Evolutionary conservation across 768 basidiomycete species (phyloP), one percentile per base, ranked within the genome.

Genomic region (Galerina marginata): DNA sequence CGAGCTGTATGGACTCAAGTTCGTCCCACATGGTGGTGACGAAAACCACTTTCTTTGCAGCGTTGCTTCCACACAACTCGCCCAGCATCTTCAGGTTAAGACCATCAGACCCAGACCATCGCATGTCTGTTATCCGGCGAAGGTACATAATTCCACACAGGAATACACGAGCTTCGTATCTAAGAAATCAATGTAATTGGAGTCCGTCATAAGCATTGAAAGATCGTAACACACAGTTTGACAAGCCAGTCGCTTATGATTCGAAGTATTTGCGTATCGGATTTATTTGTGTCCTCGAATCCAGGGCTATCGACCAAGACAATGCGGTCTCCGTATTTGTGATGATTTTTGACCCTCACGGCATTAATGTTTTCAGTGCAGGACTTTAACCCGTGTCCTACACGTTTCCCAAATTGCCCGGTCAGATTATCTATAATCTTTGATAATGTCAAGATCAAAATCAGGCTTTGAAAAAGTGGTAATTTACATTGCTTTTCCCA

Each of bases 221-320:
- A 10, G 4, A 20, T 14, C 11, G 14, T 20, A 6, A 61, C 26
- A 44, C 11, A 33, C 39, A 61, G 49, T 56, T 56, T 25, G 10
- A 16, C 15, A 7, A 61, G 47, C 63, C 63, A 65, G 26, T 61
- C 52, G 2, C 55, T 44, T 37, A 64, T 58, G 45, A 49, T 53
- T 38, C 37, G 44, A 25, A 58, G 51, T 37, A 62, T 54, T 43
- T 62, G 44, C 43, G 45, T 42, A 47, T 65, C 57, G 20, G 47
- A 43, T 20, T 26, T 56, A 25, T 53, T 39, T 16, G 53, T 36
- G 42, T 59, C 60, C 33, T 54, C 60, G 38, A 65, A 61, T 16
- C 56, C 64, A 4, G 64, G 64, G 4, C 60, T 65, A 40, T 65
- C 64, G 9, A 65, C 57, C 25, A 65, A 39, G 43, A 61, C 60